These are phyloP conservation scores for Colletotrichum sp. DNA, from an alignment of 2,329 filamentous ascomycete species.

Conservation along the genomic window DNA sequence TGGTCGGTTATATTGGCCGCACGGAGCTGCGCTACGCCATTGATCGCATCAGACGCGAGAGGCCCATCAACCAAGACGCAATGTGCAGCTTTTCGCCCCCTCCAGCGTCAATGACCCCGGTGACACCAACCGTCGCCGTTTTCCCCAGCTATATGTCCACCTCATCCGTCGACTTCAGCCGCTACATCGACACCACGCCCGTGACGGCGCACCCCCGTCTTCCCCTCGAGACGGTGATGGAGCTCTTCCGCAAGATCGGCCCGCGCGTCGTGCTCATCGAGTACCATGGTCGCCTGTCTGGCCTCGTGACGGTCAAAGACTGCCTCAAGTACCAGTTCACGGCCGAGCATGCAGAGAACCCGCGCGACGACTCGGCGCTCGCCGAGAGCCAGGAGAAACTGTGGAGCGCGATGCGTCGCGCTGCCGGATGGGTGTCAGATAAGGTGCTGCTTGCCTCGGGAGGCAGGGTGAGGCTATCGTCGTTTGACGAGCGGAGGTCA, in stretches of 20 bases:
- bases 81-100: constrained; percentile 75
- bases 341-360: constrained; percentile 83
- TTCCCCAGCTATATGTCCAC: constrained; percentile 60
- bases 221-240: constrained; percentile 96
- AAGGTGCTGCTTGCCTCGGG: constrained; percentile 57
- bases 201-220: constrained; percentile 90
- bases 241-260: constrained; percentile 97
- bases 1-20: constrained; percentile 90
- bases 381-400: constrained; percentile 66
- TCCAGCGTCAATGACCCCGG: constrained; percentile 34
- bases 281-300: constrained; percentile 80
- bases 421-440: constrained; percentile 63
- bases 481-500: constrained; percentile 47
- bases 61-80: constrained; percentile 68
- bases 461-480: constrained; percentile 60
- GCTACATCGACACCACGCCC: constrained; percentile 88
- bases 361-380: constrained; percentile 60
- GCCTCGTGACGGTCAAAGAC: constrained; percentile 94
- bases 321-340: constrained; percentile 98
- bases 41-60: constrained; percentile 74
- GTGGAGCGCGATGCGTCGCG: constrained; percentile 61
- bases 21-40: constrained; percentile 93
- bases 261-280: constrained; percentile 93
- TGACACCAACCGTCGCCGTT: constrained; percentile 57
- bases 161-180: constrained; percentile 76